Percentiles rank a stretch among this genome's conserved stretches.
These are phyloP conservation scores for Acanthamoeba castellanii DNA, from an alignment of 208 protist genomes.

Conservation along the genomic window DNA sequence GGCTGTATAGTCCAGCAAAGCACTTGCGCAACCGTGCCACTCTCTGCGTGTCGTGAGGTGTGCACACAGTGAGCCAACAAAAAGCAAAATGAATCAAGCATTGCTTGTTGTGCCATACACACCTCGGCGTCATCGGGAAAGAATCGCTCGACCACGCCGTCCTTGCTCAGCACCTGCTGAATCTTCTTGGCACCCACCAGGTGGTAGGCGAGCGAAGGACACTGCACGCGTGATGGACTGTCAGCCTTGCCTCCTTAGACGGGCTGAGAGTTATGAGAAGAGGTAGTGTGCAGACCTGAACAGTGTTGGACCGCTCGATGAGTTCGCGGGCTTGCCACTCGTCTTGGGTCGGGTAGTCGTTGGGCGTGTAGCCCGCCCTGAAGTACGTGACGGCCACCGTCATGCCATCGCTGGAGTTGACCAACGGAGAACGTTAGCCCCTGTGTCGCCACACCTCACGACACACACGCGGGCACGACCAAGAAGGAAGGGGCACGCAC, in stretches of 20 bases:
- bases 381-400: conserved; percentile 94
- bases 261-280: not conserved
- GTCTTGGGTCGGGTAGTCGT: conserved; percentile 91
- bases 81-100: conserved; percentile 55
- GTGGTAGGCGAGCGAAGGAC: conserved; percentile 95
- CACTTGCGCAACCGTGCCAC: conserved; percentile 8
- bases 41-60: not conserved
- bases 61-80: not conserved
- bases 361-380: conserved; percentile 94
- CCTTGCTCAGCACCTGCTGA: conserved; percentile 94
- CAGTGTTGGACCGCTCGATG: conserved; percentile 91
- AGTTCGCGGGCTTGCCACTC: conserved; percentile 91
- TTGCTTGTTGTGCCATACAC: not conserved
- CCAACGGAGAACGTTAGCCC: too few species aligned
- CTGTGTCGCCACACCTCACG: not conserved
- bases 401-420: conserved; percentile 78
- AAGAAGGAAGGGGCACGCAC: not conserved
- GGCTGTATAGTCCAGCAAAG: conserved; percentile 94
- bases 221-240: conserved; percentile 93
- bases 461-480: not conserved
- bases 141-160: conserved; percentile 81
- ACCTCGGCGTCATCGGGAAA: conserved; percentile 87
- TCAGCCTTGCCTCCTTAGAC: conserved; percentile 90
- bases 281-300: not conserved
- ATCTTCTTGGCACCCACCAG: conserved; percentile 96